These are phyloP conservation scores for carrot (Daucus carota) DNA, from an alignment of 129 eudicot genomes.

Conservation along the genomic window DH1_v3.0 NC_030389.2:9975501-9976000, in stretches of 20 bases:
- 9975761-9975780: slow-evolving; percentile 41
- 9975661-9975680: slow-evolving; percentile 30
- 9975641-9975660: background rate
- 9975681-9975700: slow-evolving; percentile 60
- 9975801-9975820: too few relatives aligned
- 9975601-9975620: background rate
- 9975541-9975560: background rate
- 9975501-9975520: too few relatives aligned
- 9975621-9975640: background rate
- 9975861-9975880: background rate
- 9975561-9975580: background rate
- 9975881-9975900: background rate
- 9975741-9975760: slow-evolving; percentile 48
- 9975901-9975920: background rate
- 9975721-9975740: slow-evolving; percentile 47
- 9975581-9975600: background rate
- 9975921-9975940: background rate
- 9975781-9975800: background rate
- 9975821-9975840: background rate
- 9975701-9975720: slow-evolving; percentile 55
- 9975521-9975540: background rate
- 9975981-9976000: too few relatives aligned
- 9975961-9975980: background rate
- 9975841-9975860: background rate
- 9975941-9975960: background rate